A percentile compares a stretch with the other conserved stretches of the same genome.
Conservation (phyloP, 2,329 filamentous ascomycete species). For the Claviceps pazoutovae region DNA sequence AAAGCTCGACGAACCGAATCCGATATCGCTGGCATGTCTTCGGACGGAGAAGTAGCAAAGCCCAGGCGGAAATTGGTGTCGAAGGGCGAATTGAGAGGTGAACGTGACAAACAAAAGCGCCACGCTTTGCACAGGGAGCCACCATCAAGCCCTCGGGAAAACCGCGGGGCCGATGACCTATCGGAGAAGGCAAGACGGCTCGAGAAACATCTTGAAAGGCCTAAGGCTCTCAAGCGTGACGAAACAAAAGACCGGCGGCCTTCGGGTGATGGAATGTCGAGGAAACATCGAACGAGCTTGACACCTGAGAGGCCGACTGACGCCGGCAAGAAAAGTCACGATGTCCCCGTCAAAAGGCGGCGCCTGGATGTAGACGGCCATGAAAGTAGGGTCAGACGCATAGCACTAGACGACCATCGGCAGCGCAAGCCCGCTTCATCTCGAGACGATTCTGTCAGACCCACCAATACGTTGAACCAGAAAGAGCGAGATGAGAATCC, state of each 20-base stretch:
- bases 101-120: conserved; percentile 44
- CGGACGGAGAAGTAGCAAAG: conserved; percentile 43
- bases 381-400: conserved; percentile 32
- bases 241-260: conserved; percentile 40
- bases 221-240: conserved; percentile 47
- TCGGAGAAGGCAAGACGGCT: conserved; percentile 35
- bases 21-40: conserved; percentile 37
- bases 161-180: conserved; percentile 30
- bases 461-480: conserved; percentile 18
- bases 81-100: conserved; percentile 46
- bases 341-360: conserved; percentile 40
- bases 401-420: conserved; percentile 31
- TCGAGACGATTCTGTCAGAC: conserved; percentile 25
- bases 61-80: conserved; percentile 50
- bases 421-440: conserved; percentile 27
- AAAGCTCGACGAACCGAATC: conserved; percentile 41
- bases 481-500: conserved; percentile 29
- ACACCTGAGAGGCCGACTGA: conserved; percentile 41
- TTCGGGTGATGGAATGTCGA: conserved; percentile 37
- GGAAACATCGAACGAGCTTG: conserved; percentile 44
- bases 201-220: conserved; percentile 45
- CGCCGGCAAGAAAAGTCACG: conserved; percentile 37
- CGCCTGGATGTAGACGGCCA: conserved; percentile 40
- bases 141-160: conserved; percentile 37
- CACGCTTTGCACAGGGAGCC: conserved; percentile 31